Base-by-base conservation (phyloP, 2,329 filamentous ascomycete species). In the Fusarium liriodendri region DNA sequence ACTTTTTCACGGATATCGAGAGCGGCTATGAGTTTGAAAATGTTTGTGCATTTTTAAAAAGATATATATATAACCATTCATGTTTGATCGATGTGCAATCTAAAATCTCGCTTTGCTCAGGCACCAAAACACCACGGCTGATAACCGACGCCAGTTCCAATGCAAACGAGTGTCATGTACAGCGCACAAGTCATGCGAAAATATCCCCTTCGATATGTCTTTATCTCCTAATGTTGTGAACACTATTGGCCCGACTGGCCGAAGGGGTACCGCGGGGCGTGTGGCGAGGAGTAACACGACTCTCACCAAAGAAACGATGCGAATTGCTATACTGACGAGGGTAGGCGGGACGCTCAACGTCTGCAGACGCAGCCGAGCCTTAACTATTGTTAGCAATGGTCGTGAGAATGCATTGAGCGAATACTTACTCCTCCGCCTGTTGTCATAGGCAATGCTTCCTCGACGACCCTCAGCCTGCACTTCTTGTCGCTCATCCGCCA, bases 401-500 rank as follows among this genome's bases (percentile, higher is more conserved):
- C 1, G 4, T 40, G 6, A 6, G 4, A 13, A 2, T 8, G 0
- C n/a, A 4, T 7, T 11, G 0, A 16, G 1, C 18, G 0, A 29
- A 40, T n/a, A 76, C 80, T 78, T 76, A 82, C 81, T 76, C 67
- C 77, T 70, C 55, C 80, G 74, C 18, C 64, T 67, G 18, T 32
- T 38, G 6, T 81, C 80, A 14, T 76, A 73, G 0, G 78, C 38
- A 29, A 79, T 52, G 14, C 80, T 82, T 40, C 71, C 75, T 3
- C 79, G 79, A 14, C 77, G 81, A 3, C 80, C 82, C 13, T 80
- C 79, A 18, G 75, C 72, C 0, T 69, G 58, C 1, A 76, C 73
- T 7, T 82, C 82, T 14, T 80, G 76, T 0, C 82, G 80, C 16
- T 81, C 86, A 20, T 83, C 82, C 13, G 88, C 88, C 4, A 94